Base-by-base conservation (phyloP, 2,329 filamentous ascomycete genomes). In the Neofusicoccum ribis region DNA sequence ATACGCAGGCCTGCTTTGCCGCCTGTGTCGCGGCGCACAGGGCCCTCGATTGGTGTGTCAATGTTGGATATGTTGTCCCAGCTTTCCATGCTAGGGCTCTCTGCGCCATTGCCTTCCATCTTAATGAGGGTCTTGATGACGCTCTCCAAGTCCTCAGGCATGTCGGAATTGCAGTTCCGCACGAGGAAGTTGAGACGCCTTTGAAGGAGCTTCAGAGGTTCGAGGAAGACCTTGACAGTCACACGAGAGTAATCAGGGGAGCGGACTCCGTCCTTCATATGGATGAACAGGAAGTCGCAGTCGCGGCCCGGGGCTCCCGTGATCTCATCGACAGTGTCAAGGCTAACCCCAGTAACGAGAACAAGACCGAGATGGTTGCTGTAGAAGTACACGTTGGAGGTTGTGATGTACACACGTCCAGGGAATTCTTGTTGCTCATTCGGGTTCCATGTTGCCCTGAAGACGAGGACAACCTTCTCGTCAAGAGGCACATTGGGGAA, bases 361-460 rank as follows among this genome's bases (percentile, higher is more conserved):
- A 98, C 90, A 5, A 99, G 84, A 5, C 95, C 95, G 75, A 97
- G 88, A 73, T 97, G 91, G 73, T 98, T 91, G 71, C 93, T 96
- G 78, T 97, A 99, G 74, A 99, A 98, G 77, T 96, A 98, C 75
- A 99, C 88, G 69, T 93, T 91, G 67, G 90, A 88, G 0, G 89
- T 85, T 0, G 94, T 98, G 66, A 97, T 89, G 75, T 96, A 99
- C 27, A 96, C 88, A 62, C 95, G 88, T 0, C 95, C 89, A 8
- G 89, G 89, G 66, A 98, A 92, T 67, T 91, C 89, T 76, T 91
- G 89, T 70, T 88, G 85, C 63, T 91, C 88, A 69, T 88, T 90
- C 1, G 88, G 87, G 71, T 88, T 90, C 92, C 95, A 99, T 0
- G 92, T 92, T 15, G 93, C 94, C 51, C 93, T 88, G 80, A 98